Conservation (phyloP, 805 yeast species). For the Grigorovia humatica region DNA sequence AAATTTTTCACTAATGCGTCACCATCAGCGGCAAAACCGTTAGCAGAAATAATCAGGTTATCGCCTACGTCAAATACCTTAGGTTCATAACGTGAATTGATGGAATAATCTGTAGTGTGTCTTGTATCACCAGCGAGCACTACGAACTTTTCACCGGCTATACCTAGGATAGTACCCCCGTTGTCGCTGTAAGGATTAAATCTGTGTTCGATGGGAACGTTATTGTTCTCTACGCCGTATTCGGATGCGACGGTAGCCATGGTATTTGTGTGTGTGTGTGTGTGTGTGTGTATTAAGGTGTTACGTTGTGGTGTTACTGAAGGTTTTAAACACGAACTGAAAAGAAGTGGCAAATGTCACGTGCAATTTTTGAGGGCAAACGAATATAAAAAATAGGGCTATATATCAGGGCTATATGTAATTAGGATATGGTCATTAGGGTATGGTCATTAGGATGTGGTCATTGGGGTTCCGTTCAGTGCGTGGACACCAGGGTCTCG, state of each 20-base stretch:
- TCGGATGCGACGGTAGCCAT: constrained; percentile 51
- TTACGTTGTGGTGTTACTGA: not conserved
- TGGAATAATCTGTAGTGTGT: constrained; percentile 86
- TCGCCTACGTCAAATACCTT: constrained; percentile 87
- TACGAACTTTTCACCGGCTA: constrained; percentile 96
- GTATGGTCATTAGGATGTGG: too few relatives aligned
- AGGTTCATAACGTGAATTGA: constrained; percentile 86
- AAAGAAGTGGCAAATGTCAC: not conserved
- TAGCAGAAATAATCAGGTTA: constrained; percentile 76
- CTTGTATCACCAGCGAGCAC: constrained; percentile 98
- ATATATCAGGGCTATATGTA: too few relatives aligned
- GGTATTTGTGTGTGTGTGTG: not conserved
- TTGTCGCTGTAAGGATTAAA: constrained; percentile 91
- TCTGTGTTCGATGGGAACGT: constrained; percentile 74
- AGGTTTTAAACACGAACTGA: not conserved
- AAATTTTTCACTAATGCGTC: constrained; percentile 72
- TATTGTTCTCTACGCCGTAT: constrained; percentile 39
- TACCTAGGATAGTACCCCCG: constrained; percentile 95
- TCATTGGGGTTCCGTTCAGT: too few relatives aligned
- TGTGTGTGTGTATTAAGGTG: not conserved
- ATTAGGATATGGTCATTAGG: too few relatives aligned
- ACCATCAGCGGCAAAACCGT: constrained; percentile 95
- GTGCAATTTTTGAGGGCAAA: not conserved
- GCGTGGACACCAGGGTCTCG: not conserved
- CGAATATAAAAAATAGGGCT: not conserved